Evolutionary conservation across 345 rosid genomes (phyloP).

Genomic region (Erodium maritimum): DNA sequence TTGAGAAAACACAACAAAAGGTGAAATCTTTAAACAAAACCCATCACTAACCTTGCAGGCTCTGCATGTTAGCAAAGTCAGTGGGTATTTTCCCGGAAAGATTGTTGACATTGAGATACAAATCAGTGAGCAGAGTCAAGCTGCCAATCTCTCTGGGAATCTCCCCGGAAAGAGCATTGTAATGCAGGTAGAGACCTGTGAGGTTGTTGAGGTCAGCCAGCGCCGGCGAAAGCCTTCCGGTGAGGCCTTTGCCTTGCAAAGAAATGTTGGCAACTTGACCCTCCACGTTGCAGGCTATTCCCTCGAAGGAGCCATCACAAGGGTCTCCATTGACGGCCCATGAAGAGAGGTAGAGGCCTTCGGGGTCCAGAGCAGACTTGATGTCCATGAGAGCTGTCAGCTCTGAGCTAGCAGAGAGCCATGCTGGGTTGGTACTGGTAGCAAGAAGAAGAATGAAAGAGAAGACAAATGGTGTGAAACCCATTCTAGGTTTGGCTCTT

Average conservation of each 20-base stretch:
- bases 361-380: conserved; percentile 64
- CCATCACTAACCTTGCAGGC: conserved; percentile 58
- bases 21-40: not conserved
- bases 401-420: conserved; percentile 24
- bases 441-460: not conserved
- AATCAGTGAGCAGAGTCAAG: conserved; percentile 51
- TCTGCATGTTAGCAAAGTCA: conserved; percentile 45
- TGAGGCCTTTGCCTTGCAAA: conserved; percentile 70
- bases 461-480: not conserved
- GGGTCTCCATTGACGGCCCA: conserved; percentile 52
- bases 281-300: conserved; percentile 56
- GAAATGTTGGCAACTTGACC: conserved; percentile 72
- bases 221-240: conserved; percentile 62
- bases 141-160: conserved; percentile 59
- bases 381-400: conserved; percentile 49
- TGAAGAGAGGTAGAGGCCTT: conserved; percentile 39
- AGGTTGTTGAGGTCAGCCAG: conserved; percentile 53
- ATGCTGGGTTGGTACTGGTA: not conserved
- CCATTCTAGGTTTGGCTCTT: not conserved
- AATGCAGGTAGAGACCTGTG: conserved; percentile 78
- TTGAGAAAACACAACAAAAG: not conserved
- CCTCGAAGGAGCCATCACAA: conserved; percentile 57
- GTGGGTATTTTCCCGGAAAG: conserved; percentile 69
- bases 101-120: conserved; percentile 80
- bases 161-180: conserved; percentile 59